phyloP scores from a whole-genome alignment of 75 land plant genomes.

The Azolla pinnata region DNA sequence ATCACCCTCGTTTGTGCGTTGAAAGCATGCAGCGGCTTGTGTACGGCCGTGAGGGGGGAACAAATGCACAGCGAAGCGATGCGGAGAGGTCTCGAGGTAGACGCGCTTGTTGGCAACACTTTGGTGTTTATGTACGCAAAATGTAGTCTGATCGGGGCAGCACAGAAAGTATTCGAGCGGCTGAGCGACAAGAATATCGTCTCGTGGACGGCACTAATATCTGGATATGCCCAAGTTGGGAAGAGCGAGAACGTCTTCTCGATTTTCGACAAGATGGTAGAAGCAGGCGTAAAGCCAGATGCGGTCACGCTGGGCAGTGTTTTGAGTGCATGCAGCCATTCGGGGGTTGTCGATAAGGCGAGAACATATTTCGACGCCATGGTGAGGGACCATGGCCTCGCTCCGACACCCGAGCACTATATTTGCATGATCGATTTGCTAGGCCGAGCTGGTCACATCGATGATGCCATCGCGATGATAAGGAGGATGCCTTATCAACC shows the following conservation, averaged over 20 bases:
- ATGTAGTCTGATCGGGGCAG: slow-evolving; percentile 7
- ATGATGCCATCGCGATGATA: slow-evolving; percentile 39
- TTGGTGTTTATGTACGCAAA: slow-evolving; percentile 14
- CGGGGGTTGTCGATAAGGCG: slow-evolving; percentile 44
- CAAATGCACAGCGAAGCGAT: slow-evolving; percentile 3
- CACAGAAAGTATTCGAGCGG: slow-evolving; percentile 3
- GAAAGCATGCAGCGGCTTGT: slow-evolving; percentile 53
- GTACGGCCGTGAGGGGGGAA: slow-evolving; percentile 36
- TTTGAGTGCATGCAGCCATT: slow-evolving; percentile 50
- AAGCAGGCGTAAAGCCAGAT: neutral
- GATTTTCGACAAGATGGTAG: neutral
- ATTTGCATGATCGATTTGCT: slow-evolving; percentile 58
- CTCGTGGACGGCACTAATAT: slow-evolving; percentile 13
- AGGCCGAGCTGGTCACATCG: slow-evolving; percentile 33
- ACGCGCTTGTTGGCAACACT: slow-evolving; percentile 4
- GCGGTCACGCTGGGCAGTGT: neutral
- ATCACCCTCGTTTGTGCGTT: slow-evolving; percentile 23
- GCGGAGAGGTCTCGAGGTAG: slow-evolving; percentile 1
- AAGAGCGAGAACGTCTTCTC: neutral
- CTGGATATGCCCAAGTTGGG: slow-evolving; percentile 10
- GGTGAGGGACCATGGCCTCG: slow-evolving; percentile 26
- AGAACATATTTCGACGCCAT: slow-evolving; percentile 31
- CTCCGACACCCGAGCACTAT: slow-evolving; percentile 66
- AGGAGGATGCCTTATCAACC: slow-evolving; percentile 33
- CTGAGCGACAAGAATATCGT: neutral